Evolutionary conservation across 768 basidiomycete species (phyloP).

Genomic region (Amanita jacksonii): DNA sequence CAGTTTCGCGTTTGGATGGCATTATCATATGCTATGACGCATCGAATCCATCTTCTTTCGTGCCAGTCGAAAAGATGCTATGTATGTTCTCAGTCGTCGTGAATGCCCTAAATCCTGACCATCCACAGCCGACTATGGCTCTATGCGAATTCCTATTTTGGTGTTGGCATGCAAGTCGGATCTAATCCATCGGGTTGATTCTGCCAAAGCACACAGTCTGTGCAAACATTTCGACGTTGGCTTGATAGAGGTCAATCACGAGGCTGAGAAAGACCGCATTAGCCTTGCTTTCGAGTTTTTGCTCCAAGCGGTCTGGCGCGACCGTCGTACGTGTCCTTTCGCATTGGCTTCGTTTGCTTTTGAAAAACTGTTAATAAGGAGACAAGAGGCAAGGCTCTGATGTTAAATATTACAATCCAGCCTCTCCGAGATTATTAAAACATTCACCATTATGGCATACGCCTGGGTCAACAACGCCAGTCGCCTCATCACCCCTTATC

Average conservation of each 20-base stretch:
- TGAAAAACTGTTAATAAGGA: not conserved
- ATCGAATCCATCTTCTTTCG: constrained; percentile 49
- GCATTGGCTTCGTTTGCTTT: not conserved
- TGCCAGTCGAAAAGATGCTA: constrained; percentile 56
- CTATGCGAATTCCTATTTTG: constrained; percentile 51
- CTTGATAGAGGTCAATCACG: constrained; percentile 62
- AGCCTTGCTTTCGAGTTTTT: constrained; percentile 65
- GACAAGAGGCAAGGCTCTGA: constrained; percentile 8
- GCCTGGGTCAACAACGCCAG: constrained; percentile 44
- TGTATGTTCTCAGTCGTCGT: constrained; percentile 39
- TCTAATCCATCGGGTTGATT: constrained; percentile 47
- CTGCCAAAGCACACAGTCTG: constrained; percentile 38
- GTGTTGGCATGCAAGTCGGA: constrained; percentile 89
- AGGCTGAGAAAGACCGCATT: constrained; percentile 55
- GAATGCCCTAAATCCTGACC: not conserved
- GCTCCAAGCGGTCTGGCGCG: constrained; percentile 52
- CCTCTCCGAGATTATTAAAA: constrained; percentile 52
- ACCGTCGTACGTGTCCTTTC: constrained; percentile 28
- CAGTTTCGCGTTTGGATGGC: constrained; percentile 58
- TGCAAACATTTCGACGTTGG: constrained; percentile 63
- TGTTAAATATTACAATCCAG: constrained; percentile 53
- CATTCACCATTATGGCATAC: constrained; percentile 48
- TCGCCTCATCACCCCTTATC: constrained; percentile 31
- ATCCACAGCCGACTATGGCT: constrained; percentile 44
- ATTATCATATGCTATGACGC: constrained; percentile 84